phyloP scores from a whole-genome alignment of 805 yeast species.

The Suhomyces tanzawaensis region DNA sequence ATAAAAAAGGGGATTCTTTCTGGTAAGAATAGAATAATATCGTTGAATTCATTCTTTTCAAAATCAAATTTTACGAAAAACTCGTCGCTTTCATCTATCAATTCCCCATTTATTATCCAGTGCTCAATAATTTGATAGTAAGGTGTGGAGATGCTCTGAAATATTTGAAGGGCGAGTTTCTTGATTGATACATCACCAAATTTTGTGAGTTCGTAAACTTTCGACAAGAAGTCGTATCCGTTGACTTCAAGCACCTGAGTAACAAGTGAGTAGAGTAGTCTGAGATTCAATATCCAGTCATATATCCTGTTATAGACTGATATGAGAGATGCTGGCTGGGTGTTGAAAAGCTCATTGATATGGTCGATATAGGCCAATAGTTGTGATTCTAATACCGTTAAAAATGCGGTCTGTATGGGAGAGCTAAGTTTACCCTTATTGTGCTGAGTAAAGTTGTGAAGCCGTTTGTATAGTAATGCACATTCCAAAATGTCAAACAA shows the following conservation, averaged over 20 bases:
- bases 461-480: slow-evolving; percentile 58
- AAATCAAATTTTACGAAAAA: slow-evolving; percentile 53
- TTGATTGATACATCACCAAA: slow-evolving; percentile 64
- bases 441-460: slow-evolving; percentile 32
- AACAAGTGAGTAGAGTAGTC: slow-evolving; percentile 52
- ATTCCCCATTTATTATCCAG: slow-evolving; percentile 72
- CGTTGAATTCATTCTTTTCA: slow-evolving; percentile 28
- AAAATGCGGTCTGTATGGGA: slow-evolving; percentile 62
- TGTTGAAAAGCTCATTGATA: slow-evolving; percentile 35
- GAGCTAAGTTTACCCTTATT: slow-evolving; percentile 33
- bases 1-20: slow-evolving; percentile 49
- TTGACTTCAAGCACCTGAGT: slow-evolving; percentile 27
- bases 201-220: slow-evolving; percentile 46
- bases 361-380: slow-evolving; percentile 32
- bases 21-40: slow-evolving; percentile 29
- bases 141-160: slow-evolving; percentile 50
- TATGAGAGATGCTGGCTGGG: slow-evolving; percentile 28
- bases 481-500: slow-evolving; percentile 65
- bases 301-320: slow-evolving; percentile 41
- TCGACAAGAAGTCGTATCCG: slow-evolving; percentile 55
- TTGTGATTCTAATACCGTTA: slow-evolving; percentile 45
- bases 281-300: slow-evolving; percentile 53
- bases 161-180: slow-evolving; percentile 42
- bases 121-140: slow-evolving; percentile 56
- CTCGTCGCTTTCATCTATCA: slow-evolving; percentile 53